Evolutionary conservation across 495 filamentous ascomycete species (phyloP).

Genomic region (Talaromyces liani): DNA sequence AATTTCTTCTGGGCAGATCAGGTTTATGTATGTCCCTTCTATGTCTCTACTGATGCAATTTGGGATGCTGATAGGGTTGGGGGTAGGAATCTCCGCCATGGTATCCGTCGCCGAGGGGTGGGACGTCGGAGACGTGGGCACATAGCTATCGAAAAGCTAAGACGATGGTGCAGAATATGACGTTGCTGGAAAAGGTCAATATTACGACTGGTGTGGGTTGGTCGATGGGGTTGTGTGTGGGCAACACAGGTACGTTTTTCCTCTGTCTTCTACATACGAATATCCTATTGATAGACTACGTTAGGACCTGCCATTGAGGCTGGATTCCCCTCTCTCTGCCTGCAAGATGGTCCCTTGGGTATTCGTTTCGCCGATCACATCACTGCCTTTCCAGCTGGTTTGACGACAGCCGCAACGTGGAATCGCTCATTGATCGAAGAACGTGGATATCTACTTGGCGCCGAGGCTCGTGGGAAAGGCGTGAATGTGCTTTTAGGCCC

Average conservation of each 20-base stretch:
- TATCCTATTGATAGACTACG: neutral
- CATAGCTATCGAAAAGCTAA: constrained; percentile 77
- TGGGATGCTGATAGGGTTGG: neutral
- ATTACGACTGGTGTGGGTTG: constrained; percentile 90
- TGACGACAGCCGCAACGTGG: constrained; percentile 85
- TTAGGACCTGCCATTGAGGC: constrained; percentile 56
- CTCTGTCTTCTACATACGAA: neutral
- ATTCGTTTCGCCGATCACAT: constrained; percentile 69
- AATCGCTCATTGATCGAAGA: constrained; percentile 71
- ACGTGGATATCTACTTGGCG: constrained; percentile 58
- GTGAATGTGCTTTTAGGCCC: constrained; percentile 72
- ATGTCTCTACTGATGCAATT: neutral
- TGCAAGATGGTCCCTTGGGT: constrained; percentile 87
- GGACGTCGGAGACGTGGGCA: constrained; percentile 64
- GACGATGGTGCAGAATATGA: constrained; percentile 73
- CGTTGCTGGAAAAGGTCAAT: constrained; percentile 85
- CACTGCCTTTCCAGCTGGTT: constrained; percentile 75
- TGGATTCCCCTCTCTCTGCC: constrained; percentile 75
- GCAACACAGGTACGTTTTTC: constrained; percentile 56
- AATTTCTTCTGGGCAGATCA: constrained; percentile 3
- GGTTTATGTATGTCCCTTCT: neutral
- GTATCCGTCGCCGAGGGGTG: constrained; percentile 79
- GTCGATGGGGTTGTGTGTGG: constrained; percentile 84
- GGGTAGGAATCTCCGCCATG: constrained; percentile 56
- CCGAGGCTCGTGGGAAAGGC: constrained; percentile 63